These are phyloP conservation scores for Neoscytalidium dimidiatum DNA, from an alignment of 2,329 filamentous ascomycete species.

Conservation along the genomic window DNA sequence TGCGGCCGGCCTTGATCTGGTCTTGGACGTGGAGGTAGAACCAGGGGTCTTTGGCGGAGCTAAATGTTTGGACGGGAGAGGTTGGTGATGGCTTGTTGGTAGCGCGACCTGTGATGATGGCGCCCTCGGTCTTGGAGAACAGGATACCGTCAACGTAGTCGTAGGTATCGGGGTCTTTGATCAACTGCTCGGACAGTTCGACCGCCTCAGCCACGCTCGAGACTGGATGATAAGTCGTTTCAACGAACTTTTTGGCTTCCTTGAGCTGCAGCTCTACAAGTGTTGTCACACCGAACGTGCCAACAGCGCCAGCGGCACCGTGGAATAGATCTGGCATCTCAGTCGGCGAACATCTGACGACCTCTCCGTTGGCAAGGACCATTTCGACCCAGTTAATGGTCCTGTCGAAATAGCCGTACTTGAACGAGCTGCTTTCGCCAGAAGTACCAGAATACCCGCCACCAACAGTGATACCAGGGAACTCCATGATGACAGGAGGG, in stretches of 20 bases:
- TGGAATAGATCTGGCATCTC: constrained; percentile 63
- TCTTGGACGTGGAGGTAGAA: constrained; percentile 50
- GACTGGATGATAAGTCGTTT: constrained; percentile 51
- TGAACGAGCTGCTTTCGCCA: constrained; percentile 70
- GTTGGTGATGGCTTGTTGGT: constrained; percentile 28
- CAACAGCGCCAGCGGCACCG: constrained; percentile 66
- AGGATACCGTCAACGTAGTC: constrained; percentile 56
- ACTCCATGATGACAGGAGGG: constrained; percentile 70
- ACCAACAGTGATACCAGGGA: constrained; percentile 71
- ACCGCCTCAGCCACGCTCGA: constrained; percentile 45
- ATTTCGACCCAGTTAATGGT: constrained; percentile 66
- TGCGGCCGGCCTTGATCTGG: constrained; percentile 29
- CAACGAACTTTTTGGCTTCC: constrained; percentile 50
- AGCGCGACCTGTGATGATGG: constrained; percentile 48
- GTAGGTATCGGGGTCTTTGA: constrained; percentile 32
- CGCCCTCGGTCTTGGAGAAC: constrained; percentile 45
- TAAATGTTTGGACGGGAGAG: constrained; percentile 37
- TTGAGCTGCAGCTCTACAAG: constrained; percentile 53
- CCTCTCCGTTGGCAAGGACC: constrained; percentile 61
- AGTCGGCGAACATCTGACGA: constrained; percentile 56
- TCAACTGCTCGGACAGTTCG: constrained; percentile 38
- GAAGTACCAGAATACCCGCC: constrained; percentile 69
- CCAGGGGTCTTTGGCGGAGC: constrained; percentile 50
- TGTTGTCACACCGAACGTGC: constrained; percentile 68
- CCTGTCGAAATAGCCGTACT: constrained; percentile 65